Evolutionary conservation across 75 land plant species (phyloP), one percentile per base, ranked within the genome.

Genomic region (Sequoiadendron giganteum): DNA sequence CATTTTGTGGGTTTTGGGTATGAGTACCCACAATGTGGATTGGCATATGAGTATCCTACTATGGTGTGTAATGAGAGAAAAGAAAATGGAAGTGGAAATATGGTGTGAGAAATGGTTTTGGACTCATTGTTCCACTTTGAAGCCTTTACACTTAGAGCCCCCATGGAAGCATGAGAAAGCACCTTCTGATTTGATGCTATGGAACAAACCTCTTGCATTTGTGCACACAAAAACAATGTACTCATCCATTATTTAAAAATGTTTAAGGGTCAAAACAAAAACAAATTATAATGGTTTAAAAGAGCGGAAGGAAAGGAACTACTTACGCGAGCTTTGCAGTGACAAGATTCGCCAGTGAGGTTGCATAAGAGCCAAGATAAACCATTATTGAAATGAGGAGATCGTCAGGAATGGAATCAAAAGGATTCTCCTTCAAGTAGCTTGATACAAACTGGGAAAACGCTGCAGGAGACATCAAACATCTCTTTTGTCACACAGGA

Each of bases 331-430:
- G 83, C 90, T 89, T 89, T 47, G 85, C 85, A 36, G 87, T 89
- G 48, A 77, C 82, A 15, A 89, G 90, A 89, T 89, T 90, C 30
- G 86, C 65, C 19, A 90, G 90, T 13, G 90, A 89, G 52, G 65
- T 55, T 19, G 90, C 90, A 34, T 90, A 89, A 39, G 90, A 52
- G 85, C 70, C 47, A 34, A 88, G 73, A 42, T 52, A 39, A 19
- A 89, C 83, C 88, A 88, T 47, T 9, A 89, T 89, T 13, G 58
- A 45, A 61, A 82, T 75, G n/a, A 89, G 38, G 16, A 89, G 90
- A 77, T 89, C 90, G 5, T 89, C 83, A 38, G 81, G 90, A 49
- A 89, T 54, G 18, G 40, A 45, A 78, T 89, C 90, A 39, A 89
- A 89, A 38, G 39, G 81, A 68, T 88, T 89, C 30, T 82, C 84